Evolutionary conservation across 129 eudicot species (phyloP).

Genomic region (Chrysanthemum seticuspe): DNA sequence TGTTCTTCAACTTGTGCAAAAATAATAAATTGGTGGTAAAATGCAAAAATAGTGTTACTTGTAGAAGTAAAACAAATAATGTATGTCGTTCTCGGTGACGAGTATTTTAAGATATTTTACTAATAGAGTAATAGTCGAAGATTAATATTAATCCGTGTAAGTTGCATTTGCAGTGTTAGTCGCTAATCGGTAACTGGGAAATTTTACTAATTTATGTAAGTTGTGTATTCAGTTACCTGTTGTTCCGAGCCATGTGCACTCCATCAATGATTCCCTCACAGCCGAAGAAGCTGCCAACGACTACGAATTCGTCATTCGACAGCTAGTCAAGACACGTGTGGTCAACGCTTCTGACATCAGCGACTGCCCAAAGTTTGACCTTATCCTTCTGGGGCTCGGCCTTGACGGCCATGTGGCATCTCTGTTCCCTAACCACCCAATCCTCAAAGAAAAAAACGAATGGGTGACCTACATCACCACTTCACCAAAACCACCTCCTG

Average conservation of each 20-base stretch:
- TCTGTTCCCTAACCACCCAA: conserved; percentile 50
- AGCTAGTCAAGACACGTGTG: conserved; percentile 60
- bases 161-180: too few species aligned
- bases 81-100: too few species aligned
- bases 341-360: conserved; percentile 42
- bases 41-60: too few species aligned
- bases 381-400: conserved; percentile 59
- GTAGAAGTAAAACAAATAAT: too few species aligned
- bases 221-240: conserved; percentile 46
- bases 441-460: conserved; percentile 39
- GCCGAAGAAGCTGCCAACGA: conserved; percentile 64
- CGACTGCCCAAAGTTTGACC: conserved; percentile 79
- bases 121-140: too few species aligned
- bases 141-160: too few species aligned
- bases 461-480: conserved; percentile 59
- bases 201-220: too few species aligned
- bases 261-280: conserved; percentile 57
- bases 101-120: too few species aligned
- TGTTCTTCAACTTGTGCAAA: too few species aligned
- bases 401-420: conserved; percentile 66
- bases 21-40: too few species aligned
- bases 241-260: conserved; percentile 50
- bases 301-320: conserved; percentile 53
- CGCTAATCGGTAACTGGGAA: too few species aligned
- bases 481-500: conserved; percentile 61